Evolutionary conservation across 2,329 filamentous ascomycete species (phyloP), one percentile per base, ranked within the genome.

Genomic region (Fusarium sp.): DNA sequence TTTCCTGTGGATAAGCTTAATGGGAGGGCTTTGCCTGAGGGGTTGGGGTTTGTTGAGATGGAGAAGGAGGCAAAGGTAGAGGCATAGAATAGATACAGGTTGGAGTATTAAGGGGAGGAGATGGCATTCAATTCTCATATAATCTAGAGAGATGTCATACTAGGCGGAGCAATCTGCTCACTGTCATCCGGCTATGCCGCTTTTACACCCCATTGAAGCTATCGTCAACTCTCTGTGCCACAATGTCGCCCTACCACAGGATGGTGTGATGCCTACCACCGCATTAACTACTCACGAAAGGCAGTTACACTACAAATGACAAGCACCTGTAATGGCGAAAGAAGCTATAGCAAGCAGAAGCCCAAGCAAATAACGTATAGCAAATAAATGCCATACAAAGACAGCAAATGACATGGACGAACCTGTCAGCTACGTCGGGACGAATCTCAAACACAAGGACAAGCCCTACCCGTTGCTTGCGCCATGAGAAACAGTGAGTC

Each of bases 1-100:
- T 79, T 82, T 54, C 78, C 78, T 6, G 65, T 71, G 27, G 69
- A 77, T 2, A 31, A 42, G 7, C 58, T 69, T 25, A 44, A 34
- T 4, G 70, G 63, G 2, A 16, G 57, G 53, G 58, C 16, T 0
- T 27, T 79, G 34, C 69, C 73, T 3, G 73, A 77, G 13, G 78
- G 75, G 25, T 42, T 82, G n/a, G 70, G 71, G 25, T 81, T 81
- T 66, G 54, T 79, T 14, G 76, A 79, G 61, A 50, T 81, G 62
- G 76, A 77, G 42, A 81, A 82, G 72, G 68, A 73, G 18, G 13
- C 65, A 46, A n/a, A 25, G 29, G 3, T 3, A 1, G 18, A 1
- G 16, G 49, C 7, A 14, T 36, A 53, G 18, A 14, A 7, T 31
- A 27, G n/a, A 50, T 1, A 14, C 7, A 16, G 8, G 16, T 18